Conservation (phyloP, 2,329 filamentous ascomycete species). For the Diaporthe humulicola region DNA sequence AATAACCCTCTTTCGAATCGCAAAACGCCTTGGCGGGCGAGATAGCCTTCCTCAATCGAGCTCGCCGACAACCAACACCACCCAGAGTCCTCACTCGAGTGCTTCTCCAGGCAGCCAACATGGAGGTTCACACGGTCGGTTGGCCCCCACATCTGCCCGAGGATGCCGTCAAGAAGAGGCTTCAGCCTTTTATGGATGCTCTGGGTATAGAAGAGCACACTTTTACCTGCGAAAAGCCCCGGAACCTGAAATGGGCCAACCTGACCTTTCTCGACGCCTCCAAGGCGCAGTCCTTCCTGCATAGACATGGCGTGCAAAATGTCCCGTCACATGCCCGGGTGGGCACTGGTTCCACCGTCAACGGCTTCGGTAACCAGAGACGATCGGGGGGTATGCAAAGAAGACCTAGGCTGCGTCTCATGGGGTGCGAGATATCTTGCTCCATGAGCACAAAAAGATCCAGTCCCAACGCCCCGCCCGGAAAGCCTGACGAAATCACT, state of each 20-base stretch:
- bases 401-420: constrained; percentile 47
- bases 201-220: constrained; percentile 54
- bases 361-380: neutral
- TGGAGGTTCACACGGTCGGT: constrained; percentile 62
- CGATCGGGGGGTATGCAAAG: constrained; percentile 31
- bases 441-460: constrained; percentile 7
- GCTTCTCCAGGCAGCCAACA: constrained; percentile 41
- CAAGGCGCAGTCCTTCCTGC: constrained; percentile 60
- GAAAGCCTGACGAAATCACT: constrained; percentile 38
- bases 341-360: neutral
- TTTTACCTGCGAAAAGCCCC: constrained; percentile 59
- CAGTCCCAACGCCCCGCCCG: neutral
- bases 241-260: constrained; percentile 50
- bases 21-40: too few relatives aligned
- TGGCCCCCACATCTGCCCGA: constrained; percentile 58
- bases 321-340: neutral
- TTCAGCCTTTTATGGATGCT: constrained; percentile 54
- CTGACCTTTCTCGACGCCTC: constrained; percentile 57
- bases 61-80: too few relatives aligned
- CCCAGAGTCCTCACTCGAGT: neutral
- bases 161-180: constrained; percentile 52
- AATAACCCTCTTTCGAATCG: too few relatives aligned
- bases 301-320: constrained; percentile 45
- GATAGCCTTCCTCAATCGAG: neutral
- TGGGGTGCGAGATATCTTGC: constrained; percentile 49